Evolutionary conservation across 2,329 filamentous ascomycete genomes (phyloP), one percentile per base, ranked within the genome.

Genomic region (Penicillium sp.): DNA sequence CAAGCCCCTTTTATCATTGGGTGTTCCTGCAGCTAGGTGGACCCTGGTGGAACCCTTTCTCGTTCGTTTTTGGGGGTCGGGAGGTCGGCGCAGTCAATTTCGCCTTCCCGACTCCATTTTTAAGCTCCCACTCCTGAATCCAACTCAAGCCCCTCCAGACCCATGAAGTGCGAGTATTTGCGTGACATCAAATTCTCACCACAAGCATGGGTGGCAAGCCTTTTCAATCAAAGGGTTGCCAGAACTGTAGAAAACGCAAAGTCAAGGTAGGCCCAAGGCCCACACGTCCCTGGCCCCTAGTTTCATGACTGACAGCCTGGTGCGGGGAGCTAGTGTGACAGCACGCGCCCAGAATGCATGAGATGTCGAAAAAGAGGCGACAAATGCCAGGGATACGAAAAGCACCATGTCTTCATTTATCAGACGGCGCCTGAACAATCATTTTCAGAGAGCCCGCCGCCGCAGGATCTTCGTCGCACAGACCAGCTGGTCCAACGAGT

Each of bases 101-200:
- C 36, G 24, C 20, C 36, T 13, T 26, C 36, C 36, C 6, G 36
- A 40, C 36, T 21, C n/a, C 13, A 40, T n/a, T 24, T 40, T 40
- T 26, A 40, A 21, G n/a, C n/a, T 27, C 18, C 17, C 13, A n/a
- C 36, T 39, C 12, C 36, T 39, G 9, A 24, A 39, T 7, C 10
- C 20, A 13, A 78, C 74, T 20, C 77, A 37, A 61, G 78, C 79
- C 60, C 68, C 67, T 3, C 72, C 75, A 13, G 75, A 21, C 21
- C 10, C 8, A 17, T 40, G 36, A 40, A 40, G 21, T 26, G 4
- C 5, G 36, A 40, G 18, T n/a, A 33, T 12, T 26, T 15, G 12
- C 36, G n/a, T 21, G 21, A 13, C 18, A 17, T 27, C 36, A 40
- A 26, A 76, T 3, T 12, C 34, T 37, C 18, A 78, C 71, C 7